phyloP scores from a whole-genome alignment of 2,329 filamentous ascomycete species.

The Pseudopyrenochaeta lycopersici region DNA sequence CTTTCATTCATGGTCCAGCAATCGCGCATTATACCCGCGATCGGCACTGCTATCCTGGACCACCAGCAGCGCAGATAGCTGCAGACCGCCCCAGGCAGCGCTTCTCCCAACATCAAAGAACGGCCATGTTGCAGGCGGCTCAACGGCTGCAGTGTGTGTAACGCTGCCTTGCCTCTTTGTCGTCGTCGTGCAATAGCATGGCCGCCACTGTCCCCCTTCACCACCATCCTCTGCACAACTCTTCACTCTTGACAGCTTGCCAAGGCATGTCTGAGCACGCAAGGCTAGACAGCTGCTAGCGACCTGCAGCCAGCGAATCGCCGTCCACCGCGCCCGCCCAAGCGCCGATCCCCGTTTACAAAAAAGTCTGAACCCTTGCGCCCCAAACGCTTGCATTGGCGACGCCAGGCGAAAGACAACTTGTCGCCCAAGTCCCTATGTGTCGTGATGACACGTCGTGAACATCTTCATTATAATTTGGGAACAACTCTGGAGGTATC shows the following conservation, averaged over 20 bases:
- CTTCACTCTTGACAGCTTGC: slow-evolving; percentile 27
- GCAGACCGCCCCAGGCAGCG: too few relatives aligned
- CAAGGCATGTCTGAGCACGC: slow-evolving; percentile 31
- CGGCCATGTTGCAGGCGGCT: slow-evolving; percentile 18
- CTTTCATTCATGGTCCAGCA: slow-evolving; percentile 13
- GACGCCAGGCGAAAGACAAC: slow-evolving; percentile 13
- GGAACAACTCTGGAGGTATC: too few relatives aligned
- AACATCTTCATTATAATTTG: too few relatives aligned
- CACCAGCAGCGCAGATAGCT: slow-evolving; percentile 1
- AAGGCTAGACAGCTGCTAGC: slow-evolving; percentile 34
- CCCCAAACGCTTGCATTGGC: slow-evolving; percentile 15
- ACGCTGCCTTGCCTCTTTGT: slow-evolving; percentile 12
- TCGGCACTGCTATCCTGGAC: slow-evolving; percentile 11
- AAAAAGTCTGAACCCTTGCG: slow-evolving; percentile 33
- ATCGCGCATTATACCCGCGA: slow-evolving; percentile 18
- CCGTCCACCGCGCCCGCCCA: slow-evolving; percentile 20
- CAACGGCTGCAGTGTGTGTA: slow-evolving; percentile 20
- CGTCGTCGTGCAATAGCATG: slow-evolving; percentile 22
- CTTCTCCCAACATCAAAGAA: too few relatives aligned
- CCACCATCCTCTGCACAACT: slow-evolving; percentile 41
- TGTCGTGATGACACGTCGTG: too few relatives aligned
- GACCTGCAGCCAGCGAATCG: slow-evolving; percentile 30
- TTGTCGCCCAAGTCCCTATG: slow-evolving; percentile 19
- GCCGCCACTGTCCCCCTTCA: slow-evolving; percentile 19
- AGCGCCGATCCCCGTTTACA: slow-evolving; percentile 42